Base-by-base conservation (phyloP, 2,329 filamentous ascomycete genomes). In the Pleurostoma richardsiae region DNA sequence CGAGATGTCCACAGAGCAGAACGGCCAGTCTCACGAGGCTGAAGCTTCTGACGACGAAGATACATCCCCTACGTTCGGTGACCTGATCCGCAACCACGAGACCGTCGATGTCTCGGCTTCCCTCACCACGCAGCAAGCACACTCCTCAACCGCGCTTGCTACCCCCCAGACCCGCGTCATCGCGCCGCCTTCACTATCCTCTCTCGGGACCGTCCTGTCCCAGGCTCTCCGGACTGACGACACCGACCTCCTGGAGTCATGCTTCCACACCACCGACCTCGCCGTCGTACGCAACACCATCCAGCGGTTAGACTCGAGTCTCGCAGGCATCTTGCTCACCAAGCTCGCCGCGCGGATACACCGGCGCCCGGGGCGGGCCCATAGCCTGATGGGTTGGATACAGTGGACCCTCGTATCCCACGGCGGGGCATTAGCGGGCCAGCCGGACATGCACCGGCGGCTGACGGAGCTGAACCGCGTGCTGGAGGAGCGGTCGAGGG, bases 141-240 rank as follows among this genome's bases (percentile, higher is more conserved):
- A 70, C 19, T 63, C 67, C 36, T 60, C 41, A 6, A 6, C 26
- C 10, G 10, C 40, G 41, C 27, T 42, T n/a, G 47, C 43, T 39
- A 41, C 71, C 7, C 64, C 70, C 40, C 65, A 36, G n/a, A 8
- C 67, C 60, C 72, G 71, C 50, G 66, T 70, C 46, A 71, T 86
- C 51, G 75, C 77, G 19, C 72, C 82, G 26, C 86, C 85, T 10
- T 84, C 83, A 10, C 84, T 86, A 49, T 83, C 89, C 49, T 96
- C 92, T 5, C 80, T 99, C 43, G 86, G 88, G 42, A 96, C 90
- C 4, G 90, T 96, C n/a, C 83, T 99, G 49, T 85, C 90, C 10
- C 92, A 97, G 67, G 90, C 94, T 5, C 83, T 99, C 47, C 87
- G 86, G 59, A 96, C 91, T 51, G 94, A 96, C 68, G 94, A 99